These are phyloP conservation scores for Penicillium brasilianum DNA, from an alignment of 2,329 filamentous ascomycete species.

Conservation along the genomic window DNA sequence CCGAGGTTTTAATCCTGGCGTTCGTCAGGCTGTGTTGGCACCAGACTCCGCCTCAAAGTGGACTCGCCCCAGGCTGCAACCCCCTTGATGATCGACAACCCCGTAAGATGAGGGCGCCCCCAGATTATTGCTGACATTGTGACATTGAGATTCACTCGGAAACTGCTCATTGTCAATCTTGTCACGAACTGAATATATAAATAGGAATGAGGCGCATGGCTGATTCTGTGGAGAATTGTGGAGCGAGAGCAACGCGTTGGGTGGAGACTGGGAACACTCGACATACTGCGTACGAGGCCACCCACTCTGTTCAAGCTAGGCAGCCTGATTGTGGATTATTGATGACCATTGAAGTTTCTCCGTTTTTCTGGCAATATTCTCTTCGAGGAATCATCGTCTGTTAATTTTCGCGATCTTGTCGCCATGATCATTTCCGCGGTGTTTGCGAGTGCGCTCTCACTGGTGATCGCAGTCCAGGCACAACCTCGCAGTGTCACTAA, in stretches of 20 bases:
- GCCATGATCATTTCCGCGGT: background rate
- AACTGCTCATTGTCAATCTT: background rate
- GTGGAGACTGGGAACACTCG: background rate
- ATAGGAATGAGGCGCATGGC: background rate
- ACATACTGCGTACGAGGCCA: background rate
- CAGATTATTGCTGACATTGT: background rate
- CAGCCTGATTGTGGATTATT: background rate
- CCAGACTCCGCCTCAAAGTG: conserved; percentile 6
- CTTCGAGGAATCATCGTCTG: background rate
- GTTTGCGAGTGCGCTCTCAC: background rate
- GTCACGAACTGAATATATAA: background rate
- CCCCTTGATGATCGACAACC: conserved; percentile 9
- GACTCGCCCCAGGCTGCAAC: background rate
- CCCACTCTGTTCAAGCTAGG: background rate
- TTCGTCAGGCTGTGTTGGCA: background rate
- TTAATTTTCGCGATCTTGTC: background rate
- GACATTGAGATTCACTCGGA: background rate
- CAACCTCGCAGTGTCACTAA: conserved; percentile 5
- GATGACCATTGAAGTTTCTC: background rate
- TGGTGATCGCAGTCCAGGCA: conserved; percentile 9
- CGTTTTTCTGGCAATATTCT: background rate
- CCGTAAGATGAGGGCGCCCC: background rate
- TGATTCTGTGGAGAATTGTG: background rate
- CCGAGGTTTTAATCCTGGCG: too few species aligned
- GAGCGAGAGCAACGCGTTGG: background rate